Conservation (phyloP, 805 yeast species). For the Myxozyma neglecta region DNA sequence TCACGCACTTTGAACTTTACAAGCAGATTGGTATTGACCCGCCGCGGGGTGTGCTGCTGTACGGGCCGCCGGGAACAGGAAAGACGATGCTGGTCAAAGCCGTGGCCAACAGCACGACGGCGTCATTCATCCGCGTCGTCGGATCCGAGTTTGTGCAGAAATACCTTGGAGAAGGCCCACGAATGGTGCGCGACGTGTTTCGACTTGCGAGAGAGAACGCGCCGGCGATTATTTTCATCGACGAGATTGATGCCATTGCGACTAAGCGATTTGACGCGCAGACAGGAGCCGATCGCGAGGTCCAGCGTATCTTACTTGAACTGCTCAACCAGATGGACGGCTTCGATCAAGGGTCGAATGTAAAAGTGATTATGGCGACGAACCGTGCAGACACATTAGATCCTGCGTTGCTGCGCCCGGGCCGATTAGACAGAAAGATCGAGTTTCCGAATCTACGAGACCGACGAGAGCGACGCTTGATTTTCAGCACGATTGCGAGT, state of each 20-base stretch:
- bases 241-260: constrained; percentile 98
- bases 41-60: constrained; percentile 93
- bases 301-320: constrained; percentile 94
- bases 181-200: constrained; percentile 99
- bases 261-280: constrained; percentile 99
- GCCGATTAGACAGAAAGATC: constrained; percentile 96
- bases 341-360: constrained; percentile 91
- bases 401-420: constrained; percentile 97
- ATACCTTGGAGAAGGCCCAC: constrained; percentile 98
- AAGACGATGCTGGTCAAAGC: constrained; percentile 99
- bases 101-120: constrained; percentile 94
- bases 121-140: constrained; percentile 92
- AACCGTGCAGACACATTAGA: constrained; percentile 99
- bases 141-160: constrained; percentile 99
- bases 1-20: constrained; percentile 92
- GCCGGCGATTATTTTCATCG: constrained; percentile 95
- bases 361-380: constrained; percentile 96
- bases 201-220: constrained; percentile 96
- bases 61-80: constrained; percentile 99
- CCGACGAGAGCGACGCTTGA: constrained; percentile 95
- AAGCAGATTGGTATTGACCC: constrained; percentile 97
- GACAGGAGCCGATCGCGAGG: constrained; percentile 99
- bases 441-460: constrained; percentile 96
- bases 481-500: constrained; percentile 93
- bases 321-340: constrained; percentile 99